Evolutionary conservation across 1,139 yeast genomes (phyloP).

Genomic region (Pichia sp.): DNA sequence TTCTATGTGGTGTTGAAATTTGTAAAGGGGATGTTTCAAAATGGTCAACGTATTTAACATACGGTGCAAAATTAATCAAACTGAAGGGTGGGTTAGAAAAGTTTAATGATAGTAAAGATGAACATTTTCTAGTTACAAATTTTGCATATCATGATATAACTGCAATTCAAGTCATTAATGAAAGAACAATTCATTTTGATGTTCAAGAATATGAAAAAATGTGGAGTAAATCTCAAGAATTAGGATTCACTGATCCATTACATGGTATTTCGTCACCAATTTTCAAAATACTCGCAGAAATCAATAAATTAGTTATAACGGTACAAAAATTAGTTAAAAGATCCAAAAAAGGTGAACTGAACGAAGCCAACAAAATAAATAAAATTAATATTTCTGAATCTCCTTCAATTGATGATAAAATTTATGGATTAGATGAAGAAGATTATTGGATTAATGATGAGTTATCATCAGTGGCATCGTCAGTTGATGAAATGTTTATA

Average conservation of each 20-base stretch:
- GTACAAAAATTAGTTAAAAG: conserved; percentile 22
- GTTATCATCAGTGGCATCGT: conserved; percentile 6
- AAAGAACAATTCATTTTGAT: conserved; percentile 53
- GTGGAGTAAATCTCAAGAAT: conserved; percentile 34
- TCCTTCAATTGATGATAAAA: conserved; percentile 1
- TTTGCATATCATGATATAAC: conserved; percentile 78
- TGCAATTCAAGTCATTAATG: conserved; percentile 49
- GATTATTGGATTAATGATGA: conserved; percentile 13
- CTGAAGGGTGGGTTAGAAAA: conserved; percentile 50
- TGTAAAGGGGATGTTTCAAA: conserved; percentile 69
- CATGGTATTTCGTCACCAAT: conserved; percentile 68
- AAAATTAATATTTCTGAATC: conserved; percentile 6
- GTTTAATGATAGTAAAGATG: conserved; percentile 45
- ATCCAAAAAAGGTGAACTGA: conserved; percentile 32
- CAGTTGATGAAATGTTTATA: conserved; percentile 10
- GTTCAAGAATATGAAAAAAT: conserved; percentile 50
- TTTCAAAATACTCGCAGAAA: conserved; percentile 61
- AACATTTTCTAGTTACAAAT: conserved; percentile 71
- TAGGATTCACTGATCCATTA: conserved; percentile 52
- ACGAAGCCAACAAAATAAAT: conserved; percentile 18
- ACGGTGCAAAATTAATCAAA: conserved; percentile 54
- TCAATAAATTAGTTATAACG: conserved; percentile 49
- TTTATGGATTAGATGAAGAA: conserved; percentile 3
- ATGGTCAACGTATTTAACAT: conserved; percentile 57
- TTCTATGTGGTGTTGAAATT: conserved; percentile 66